Evolutionary conservation across 805 yeast species (phyloP), one percentile per base, ranked within the genome.

Genomic region (Suhomyces xylopsoci): DNA sequence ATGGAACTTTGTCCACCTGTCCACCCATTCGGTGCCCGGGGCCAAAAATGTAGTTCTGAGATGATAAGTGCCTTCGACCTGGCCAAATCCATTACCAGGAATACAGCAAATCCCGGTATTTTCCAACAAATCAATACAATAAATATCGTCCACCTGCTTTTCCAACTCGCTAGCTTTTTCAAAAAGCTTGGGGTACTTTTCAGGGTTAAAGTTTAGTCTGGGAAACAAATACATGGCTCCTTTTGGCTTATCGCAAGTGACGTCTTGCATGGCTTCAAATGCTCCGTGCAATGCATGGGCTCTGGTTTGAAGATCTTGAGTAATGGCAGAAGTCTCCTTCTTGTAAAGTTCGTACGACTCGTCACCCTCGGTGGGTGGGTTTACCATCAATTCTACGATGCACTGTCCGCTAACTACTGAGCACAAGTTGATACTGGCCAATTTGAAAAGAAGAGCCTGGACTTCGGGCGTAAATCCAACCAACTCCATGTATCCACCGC

Each of bases 221-320:
- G 99, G 99, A 83, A 90, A 94, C 55, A 94, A 77, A 71, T 94
- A 94, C 99, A 94, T 93, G 42, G 99, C 97, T 59, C 99, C 99
- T 75, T 87, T 83, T 44, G 99, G 98, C 58, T 82, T 81, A 71
- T 90, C 90, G 70, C 97, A 92, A 24, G 80, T 71, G 47, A 94
- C 87, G 57, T 93, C 96, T 56, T 87, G 88, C 88, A 94, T 82
- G 38, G 79, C 66, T 51, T 77, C 69, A 73, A 94, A 93, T 0
- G 97, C 88, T 15, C 80, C 70, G 64, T 82, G 87, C 48, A 94
- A 76, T 47, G 76, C 68, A 10, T 71, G 64, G 14, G 97, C 86
- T 64, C 97, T 84, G 30, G 71, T 61, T 53, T 77, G 70, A 56
- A 94, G 79, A 20, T 87, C 81, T 32, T 77, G 65, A 64, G 82